Percentiles rank a stretch among this genome's conserved stretches.
These are phyloP conservation scores for Sphagnum fallax DNA, from an alignment of 228 moss, liverwort and hornwort genomes.

Conservation along the genomic window DNA sequence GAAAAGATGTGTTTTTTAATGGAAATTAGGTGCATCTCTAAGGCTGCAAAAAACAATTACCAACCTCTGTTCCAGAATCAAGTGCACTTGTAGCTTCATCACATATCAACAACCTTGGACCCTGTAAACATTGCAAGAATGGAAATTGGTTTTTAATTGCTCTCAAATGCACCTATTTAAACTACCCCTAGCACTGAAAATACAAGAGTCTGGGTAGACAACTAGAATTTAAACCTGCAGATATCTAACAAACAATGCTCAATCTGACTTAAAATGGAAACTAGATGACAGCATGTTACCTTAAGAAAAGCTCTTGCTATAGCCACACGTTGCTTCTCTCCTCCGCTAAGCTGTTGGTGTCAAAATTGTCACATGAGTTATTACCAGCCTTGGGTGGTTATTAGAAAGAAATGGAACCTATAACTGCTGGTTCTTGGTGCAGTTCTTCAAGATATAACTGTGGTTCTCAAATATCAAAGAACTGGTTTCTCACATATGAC, in stretches of 20 bases:
- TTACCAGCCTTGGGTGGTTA: not conserved
- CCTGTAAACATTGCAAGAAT: conserved; percentile 26
- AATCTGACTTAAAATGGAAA: not conserved
- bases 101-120: conserved; percentile 87
- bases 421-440: not conserved
- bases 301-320: conserved; percentile 96
- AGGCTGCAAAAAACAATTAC: too few species aligned
- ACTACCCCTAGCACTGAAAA: too few species aligned
- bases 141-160: too few species aligned
- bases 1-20: too few species aligned
- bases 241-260: too few species aligned
- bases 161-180: too few species aligned
- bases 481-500: too few species aligned
- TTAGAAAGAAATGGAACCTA: not conserved
- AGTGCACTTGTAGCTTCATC: conserved; percentile 97
- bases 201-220: too few species aligned
- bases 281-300: conserved; percentile 15
- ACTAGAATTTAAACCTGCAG: too few species aligned
- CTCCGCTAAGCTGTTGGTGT: conserved; percentile 75
- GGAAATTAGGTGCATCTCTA: too few species aligned
- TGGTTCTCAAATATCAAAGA: too few species aligned
- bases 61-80: conserved; percentile 96
- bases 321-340: conserved; percentile 98
- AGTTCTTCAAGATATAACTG: too few species aligned
- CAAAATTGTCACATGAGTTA: not conserved